These are phyloP conservation scores for Debaryomyces fabryi DNA, from an alignment of 1,139 yeast species.

Conservation along the genomic window DNA sequence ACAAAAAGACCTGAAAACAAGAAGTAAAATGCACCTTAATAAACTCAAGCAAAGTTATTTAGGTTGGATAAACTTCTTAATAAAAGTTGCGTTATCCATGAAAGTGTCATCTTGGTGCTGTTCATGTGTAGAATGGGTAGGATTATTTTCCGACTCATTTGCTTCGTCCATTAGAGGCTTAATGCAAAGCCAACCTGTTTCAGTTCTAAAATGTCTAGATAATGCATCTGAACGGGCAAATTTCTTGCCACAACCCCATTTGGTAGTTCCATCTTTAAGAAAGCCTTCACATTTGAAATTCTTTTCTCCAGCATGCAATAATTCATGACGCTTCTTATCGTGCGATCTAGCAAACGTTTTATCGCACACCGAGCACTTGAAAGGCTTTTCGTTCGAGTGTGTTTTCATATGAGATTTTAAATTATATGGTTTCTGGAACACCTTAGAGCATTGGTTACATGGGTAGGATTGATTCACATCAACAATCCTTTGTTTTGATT, in stretches of 20 bases:
- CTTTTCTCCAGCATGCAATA: slow-evolving; percentile 55
- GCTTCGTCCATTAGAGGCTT: slow-evolving; percentile 58
- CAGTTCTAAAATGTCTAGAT: slow-evolving; percentile 60
- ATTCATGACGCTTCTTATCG: slow-evolving; percentile 59
- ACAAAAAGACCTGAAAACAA: background rate
- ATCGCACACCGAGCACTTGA: slow-evolving; percentile 49
- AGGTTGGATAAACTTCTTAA: slow-evolving; percentile 21
- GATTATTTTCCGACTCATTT: slow-evolving; percentile 22
- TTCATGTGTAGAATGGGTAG: slow-evolving; percentile 3
- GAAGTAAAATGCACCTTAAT: background rate
- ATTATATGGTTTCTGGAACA: slow-evolving; percentile 57
- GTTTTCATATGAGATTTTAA: slow-evolving; percentile 58
- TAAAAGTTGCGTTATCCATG: slow-evolving; percentile 22
- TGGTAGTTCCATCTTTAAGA: slow-evolving; percentile 51
- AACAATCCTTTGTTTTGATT: slow-evolving; percentile 16
- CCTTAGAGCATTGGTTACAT: slow-evolving; percentile 52
- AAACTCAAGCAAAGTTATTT: slow-evolving; percentile 11
- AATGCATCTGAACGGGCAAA: slow-evolving; percentile 63
- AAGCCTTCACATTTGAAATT: slow-evolving; percentile 59
- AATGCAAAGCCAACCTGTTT: slow-evolving; percentile 60
- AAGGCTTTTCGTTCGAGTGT: slow-evolving; percentile 60
- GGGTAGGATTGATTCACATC: slow-evolving; percentile 27
- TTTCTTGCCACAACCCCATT: slow-evolving; percentile 63
- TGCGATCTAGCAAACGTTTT: slow-evolving; percentile 59
- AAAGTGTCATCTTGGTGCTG: slow-evolving; percentile 5